Percentiles rank a stretch among this genome's conserved stretches.
Evolutionary conservation across 2,329 filamentous ascomycete species (phyloP).

Genomic region (Emmonsiellopsis sp.): DNA sequence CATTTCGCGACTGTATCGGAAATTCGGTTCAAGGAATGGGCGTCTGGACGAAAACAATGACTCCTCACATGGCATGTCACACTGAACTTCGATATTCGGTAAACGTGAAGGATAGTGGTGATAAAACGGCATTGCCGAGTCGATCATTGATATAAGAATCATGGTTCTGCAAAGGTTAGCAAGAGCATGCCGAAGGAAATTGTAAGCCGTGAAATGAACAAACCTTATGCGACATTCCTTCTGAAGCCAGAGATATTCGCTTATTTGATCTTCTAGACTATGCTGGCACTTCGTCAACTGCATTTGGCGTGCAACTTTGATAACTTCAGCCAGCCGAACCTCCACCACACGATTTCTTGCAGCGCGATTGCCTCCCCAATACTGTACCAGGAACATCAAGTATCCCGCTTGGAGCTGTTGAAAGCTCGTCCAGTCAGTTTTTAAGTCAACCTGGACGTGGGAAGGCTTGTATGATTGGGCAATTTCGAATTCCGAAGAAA

Average conservation of each 20-base stretch:
- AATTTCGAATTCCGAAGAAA: slow-evolving; percentile 33
- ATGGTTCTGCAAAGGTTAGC: slow-evolving; percentile 24
- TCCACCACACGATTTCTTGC: slow-evolving; percentile 36
- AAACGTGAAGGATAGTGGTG: slow-evolving; percentile 38
- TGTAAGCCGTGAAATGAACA: background rate
- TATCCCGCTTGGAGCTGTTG: slow-evolving; percentile 36
- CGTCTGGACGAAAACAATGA: slow-evolving; percentile 31
- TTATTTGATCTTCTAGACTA: slow-evolving; percentile 25
- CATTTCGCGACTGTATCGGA: slow-evolving; percentile 27
- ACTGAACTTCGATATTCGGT: slow-evolving; percentile 31
- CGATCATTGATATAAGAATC: slow-evolving; percentile 32
- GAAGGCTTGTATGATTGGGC: slow-evolving; percentile 22
- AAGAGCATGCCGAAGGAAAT: background rate
- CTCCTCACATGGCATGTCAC: slow-evolving; percentile 36
- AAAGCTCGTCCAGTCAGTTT: slow-evolving; percentile 27
- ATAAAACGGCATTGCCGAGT: slow-evolving; percentile 38
- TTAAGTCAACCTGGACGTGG: slow-evolving; percentile 15
- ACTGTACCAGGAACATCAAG: slow-evolving; percentile 34
- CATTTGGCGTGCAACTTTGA: slow-evolving; percentile 33
- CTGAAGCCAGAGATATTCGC: slow-evolving; percentile 35
- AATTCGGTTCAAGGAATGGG: slow-evolving; percentile 34
- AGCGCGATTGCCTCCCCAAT: slow-evolving; percentile 33
- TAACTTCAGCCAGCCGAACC: slow-evolving; percentile 33
- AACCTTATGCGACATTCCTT: slow-evolving; percentile 37
- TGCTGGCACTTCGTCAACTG: slow-evolving; percentile 31